Evolutionary conservation across 768 basidiomycete species (phyloP).

Genomic region (Suillus subluteus): DNA sequence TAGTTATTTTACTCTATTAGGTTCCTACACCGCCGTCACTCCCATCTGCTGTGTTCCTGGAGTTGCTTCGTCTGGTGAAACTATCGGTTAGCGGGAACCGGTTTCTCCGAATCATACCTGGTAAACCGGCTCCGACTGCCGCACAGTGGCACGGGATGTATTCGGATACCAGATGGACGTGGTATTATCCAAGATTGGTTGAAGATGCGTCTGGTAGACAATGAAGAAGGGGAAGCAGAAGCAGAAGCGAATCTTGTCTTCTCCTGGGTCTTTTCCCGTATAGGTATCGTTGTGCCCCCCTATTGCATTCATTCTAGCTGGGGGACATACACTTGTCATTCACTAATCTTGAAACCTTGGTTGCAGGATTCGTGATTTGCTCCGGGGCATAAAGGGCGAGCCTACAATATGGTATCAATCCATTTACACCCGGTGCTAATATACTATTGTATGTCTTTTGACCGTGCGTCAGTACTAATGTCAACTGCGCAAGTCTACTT

Average conservation of each 20-base stretch:
- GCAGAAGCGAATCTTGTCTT: constrained; percentile 80
- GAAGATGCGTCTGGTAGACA: constrained; percentile 35
- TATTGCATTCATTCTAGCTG: not conserved
- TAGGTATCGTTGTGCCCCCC: not conserved
- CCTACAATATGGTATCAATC: not conserved
- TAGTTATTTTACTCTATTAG: constrained; percentile 17
- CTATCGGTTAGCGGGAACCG: constrained; percentile 54
- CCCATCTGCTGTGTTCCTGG: constrained; percentile 61
- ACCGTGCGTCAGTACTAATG: too few relatives aligned
- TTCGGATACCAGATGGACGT: constrained; percentile 15
- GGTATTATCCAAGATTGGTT: not conserved
- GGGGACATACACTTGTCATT: not conserved
- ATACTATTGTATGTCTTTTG: not conserved
- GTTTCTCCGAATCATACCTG: constrained; percentile 61
- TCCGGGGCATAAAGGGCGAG: not conserved
- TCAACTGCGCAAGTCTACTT: too few relatives aligned
- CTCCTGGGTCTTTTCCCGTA: constrained; percentile 49
- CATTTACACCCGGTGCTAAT: not conserved
- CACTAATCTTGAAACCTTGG: not conserved
- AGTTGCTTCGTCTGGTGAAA: constrained; percentile 53
- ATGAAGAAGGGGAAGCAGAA: constrained; percentile 72
- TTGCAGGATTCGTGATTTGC: not conserved
- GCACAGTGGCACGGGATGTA: constrained; percentile 34
- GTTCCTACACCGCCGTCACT: constrained; percentile 33
- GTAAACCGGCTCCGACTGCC: constrained; percentile 39